Conservation (phyloP, 2,329 filamentous ascomycete genomes). For the Hortaea werneckii region DNA sequence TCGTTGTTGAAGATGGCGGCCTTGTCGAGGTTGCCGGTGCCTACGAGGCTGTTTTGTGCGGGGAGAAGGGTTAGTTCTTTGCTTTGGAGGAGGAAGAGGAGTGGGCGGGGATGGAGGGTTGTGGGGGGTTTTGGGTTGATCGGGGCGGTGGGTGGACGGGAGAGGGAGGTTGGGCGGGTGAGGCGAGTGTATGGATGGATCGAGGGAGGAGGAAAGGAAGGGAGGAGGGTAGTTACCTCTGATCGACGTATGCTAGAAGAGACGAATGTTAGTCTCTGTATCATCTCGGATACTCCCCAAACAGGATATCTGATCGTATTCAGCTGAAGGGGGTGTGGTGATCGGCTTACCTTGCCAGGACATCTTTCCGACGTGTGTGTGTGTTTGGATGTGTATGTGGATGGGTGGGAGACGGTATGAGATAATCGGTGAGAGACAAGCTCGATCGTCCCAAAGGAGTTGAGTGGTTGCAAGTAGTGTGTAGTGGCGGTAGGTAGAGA, state of each 20-base stretch:
- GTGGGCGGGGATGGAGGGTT: background rate
- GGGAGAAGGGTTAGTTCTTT: conserved; percentile 12
- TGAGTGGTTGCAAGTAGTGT: too few relatives aligned
- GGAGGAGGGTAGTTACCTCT: conserved; percentile 39
- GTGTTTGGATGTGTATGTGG: too few relatives aligned
- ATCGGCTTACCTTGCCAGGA: conserved; percentile 60
- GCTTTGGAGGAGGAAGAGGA: background rate
- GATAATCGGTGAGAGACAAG: too few relatives aligned
- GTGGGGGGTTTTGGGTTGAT: too few relatives aligned
- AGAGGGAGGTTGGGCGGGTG: background rate
- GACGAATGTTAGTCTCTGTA: too few relatives aligned
- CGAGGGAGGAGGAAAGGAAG: conserved; percentile 1
- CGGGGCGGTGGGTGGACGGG: background rate
- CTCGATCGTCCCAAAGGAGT: too few relatives aligned
- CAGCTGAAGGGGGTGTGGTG: too few relatives aligned
- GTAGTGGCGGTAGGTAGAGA: too few relatives aligned
- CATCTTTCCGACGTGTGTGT: conserved; percentile 38
- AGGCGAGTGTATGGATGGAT: background rate
- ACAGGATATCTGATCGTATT: too few relatives aligned
- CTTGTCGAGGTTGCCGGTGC: conserved; percentile 69
- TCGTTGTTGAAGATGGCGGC: conserved; percentile 73
- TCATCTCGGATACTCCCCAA: too few relatives aligned
- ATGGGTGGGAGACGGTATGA: too few relatives aligned
- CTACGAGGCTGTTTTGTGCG: conserved; percentile 66
- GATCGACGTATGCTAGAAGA: conserved; percentile 48